Evolutionary conservation across 371 early-diverging fungal species (phyloP).

Genomic region (Mortierella sp.): DNA sequence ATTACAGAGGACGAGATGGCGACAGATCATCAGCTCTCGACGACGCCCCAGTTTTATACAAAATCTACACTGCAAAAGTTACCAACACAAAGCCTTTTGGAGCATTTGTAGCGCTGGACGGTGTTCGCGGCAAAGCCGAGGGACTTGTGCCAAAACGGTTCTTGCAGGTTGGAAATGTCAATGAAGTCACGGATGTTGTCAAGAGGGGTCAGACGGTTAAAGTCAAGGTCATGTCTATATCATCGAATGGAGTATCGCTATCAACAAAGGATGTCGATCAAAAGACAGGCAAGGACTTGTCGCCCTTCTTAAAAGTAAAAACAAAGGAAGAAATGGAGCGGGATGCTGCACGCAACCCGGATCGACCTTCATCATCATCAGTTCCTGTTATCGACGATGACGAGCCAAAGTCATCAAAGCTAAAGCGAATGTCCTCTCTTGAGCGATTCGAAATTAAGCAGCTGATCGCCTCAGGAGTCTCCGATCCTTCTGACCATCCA

Average conservation of each 20-base stretch:
- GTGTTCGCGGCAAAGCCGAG: conserved; percentile 75
- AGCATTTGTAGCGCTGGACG: conserved; percentile 89
- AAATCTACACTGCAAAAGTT: conserved; percentile 88
- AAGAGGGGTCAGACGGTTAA: conserved; percentile 81
- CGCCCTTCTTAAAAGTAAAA: conserved; percentile 70
- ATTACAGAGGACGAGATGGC: conserved; percentile 33
- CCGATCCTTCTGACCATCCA: conserved; percentile 88
- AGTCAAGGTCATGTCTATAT: conserved; percentile 93
- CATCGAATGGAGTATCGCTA: conserved; percentile 81
- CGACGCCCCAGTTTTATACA: conserved; percentile 85
- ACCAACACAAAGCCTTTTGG: conserved; percentile 90
- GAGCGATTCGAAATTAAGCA: conserved; percentile 98
- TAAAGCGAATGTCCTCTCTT: conserved; percentile 94
- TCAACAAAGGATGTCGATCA: conserved; percentile 98
- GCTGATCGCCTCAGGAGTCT: conserved; percentile 93
- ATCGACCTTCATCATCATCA: conserved; percentile 61
- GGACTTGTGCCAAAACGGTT: conserved; percentile 92
- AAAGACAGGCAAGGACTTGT: conserved; percentile 85
- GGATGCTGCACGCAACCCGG: conserved; percentile 73
- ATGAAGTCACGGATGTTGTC: conserved; percentile 85
- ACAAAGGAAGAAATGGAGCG: conserved; percentile 70
- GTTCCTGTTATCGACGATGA: conserved; percentile 70
- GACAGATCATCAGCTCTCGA: conserved; percentile 58
- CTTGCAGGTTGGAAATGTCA: conserved; percentile 75
- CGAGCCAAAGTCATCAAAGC: conserved; percentile 62